A percentile compares a stretch with the other conserved stretches of the same genome.
These are phyloP conservation scores for Thymus mandschuricus DNA, from an alignment of 257 asterid species.

Conservation along the genomic window DNA sequence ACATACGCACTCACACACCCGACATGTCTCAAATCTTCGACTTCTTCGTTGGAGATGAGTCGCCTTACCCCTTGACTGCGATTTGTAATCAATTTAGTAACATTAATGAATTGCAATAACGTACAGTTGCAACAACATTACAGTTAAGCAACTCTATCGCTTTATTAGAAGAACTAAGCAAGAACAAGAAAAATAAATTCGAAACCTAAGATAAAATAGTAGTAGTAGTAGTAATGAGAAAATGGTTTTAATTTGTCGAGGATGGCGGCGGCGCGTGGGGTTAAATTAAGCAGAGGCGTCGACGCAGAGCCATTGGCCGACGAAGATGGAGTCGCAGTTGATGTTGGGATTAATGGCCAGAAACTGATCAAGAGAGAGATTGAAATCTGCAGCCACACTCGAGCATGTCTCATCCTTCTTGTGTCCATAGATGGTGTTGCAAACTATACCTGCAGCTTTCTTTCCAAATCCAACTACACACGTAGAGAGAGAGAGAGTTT, in stretches of 20 bases:
- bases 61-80: too few species aligned
- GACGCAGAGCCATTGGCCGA: constrained; percentile 43
- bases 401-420: constrained; percentile 38
- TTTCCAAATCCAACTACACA: constrained; percentile 30
- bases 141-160: not conserved
- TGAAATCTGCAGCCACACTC: constrained; percentile 8
- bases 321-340: constrained; percentile 34
- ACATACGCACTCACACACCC: too few species aligned
- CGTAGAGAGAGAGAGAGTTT: not conserved
- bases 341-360: constrained; percentile 34
- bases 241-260: not conserved
- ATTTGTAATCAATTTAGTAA: too few species aligned
- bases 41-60: too few species aligned
- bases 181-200: too few species aligned
- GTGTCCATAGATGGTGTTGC: constrained; percentile 27
- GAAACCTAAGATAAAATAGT: too few species aligned
- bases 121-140: not conserved
- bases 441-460: not conserved
- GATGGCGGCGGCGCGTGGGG: not conserved
- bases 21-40: too few species aligned
- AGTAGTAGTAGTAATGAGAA: not conserved
- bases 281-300: constrained; percentile 16
- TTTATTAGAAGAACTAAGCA: too few species aligned
- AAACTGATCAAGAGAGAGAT: constrained; percentile 19
- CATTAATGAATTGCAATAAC: not conserved